Conservation (phyloP, 2,329 filamentous ascomycete genomes). For the Magnaporthales sp. region DNA sequence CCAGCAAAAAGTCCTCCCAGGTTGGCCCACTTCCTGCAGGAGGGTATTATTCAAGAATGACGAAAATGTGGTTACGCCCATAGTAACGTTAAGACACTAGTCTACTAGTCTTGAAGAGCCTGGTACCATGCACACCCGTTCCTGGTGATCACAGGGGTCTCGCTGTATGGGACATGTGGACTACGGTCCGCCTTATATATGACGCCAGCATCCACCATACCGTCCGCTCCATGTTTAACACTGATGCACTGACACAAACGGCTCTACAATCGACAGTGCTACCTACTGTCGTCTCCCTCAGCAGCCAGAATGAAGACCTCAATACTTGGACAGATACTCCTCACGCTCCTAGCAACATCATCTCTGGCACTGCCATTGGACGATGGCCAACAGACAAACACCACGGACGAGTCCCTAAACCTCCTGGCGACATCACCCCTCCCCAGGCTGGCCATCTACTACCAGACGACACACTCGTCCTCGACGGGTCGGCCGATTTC, state of each 20-base stretch:
- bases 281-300: neutral
- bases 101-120: neutral
- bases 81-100: neutral
- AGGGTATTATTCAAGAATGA: neutral
- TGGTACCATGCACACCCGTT: neutral
- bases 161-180: neutral
- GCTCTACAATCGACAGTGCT: neutral
- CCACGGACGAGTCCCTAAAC: neutral
- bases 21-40: neutral
- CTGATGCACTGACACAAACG: no score
- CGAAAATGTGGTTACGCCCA: neutral
- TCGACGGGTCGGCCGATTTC: conserved; percentile 35
- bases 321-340: neutral
- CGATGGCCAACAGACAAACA: neutral
- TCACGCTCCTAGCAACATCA: neutral
- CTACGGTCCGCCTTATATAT: neutral
- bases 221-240: no score
- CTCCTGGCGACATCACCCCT: conserved; percentile 12
- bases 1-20: neutral
- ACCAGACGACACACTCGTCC: conserved; percentile 44
- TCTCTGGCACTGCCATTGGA: neutral
- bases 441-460: conserved; percentile 42
- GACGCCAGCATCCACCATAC: neutral
- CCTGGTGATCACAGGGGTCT: neutral
- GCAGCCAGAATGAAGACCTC: neutral